These are phyloP conservation scores for Monilinia fructicola DNA, from an alignment of 2,329 filamentous ascomycete species.

Conservation along the genomic window DNA sequence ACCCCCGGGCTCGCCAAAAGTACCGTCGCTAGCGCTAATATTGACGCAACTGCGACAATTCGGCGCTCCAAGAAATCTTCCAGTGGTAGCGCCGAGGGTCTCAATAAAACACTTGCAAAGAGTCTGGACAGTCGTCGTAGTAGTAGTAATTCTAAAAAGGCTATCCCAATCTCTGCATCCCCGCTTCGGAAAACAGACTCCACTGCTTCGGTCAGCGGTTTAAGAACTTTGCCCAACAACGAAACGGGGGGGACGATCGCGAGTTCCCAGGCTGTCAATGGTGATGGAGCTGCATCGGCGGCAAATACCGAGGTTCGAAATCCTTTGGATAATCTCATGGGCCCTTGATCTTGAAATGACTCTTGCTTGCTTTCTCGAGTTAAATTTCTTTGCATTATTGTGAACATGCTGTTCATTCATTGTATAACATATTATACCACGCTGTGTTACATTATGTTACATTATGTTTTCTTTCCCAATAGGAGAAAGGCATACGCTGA, in stretches of 20 bases:
- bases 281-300: constrained; percentile 24
- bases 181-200: constrained; percentile 33
- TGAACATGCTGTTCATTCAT: not conserved
- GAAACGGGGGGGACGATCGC: not conserved
- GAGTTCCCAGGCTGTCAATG: not conserved
- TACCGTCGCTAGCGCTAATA: constrained; percentile 82
- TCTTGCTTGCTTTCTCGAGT: constrained; percentile 1
- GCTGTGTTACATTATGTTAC: not conserved
- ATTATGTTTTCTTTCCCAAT: not conserved
- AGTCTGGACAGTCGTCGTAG: constrained; percentile 89
- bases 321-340: constrained; percentile 36
- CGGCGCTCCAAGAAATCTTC: constrained; percentile 46
- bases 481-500: constrained; percentile 30
- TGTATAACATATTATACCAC: not conserved
- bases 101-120: constrained; percentile 77
- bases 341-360: constrained; percentile 29
- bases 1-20: constrained; percentile 90
- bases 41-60: constrained; percentile 79
- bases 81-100: constrained; percentile 63
- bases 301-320: constrained; percentile 36
- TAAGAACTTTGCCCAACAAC: constrained; percentile 28
- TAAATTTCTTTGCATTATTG: not conserved
- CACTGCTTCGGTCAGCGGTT: constrained; percentile 31
- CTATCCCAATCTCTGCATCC: constrained; percentile 47
- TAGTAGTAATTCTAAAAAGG: constrained; percentile 81